A percentile compares a stretch with the other conserved stretches of the same genome.
These are phyloP conservation scores for Takashimella tepidaria DNA, from an alignment of 1,284 basidiomycete genomes.

Conservation along the genomic window DNA sequence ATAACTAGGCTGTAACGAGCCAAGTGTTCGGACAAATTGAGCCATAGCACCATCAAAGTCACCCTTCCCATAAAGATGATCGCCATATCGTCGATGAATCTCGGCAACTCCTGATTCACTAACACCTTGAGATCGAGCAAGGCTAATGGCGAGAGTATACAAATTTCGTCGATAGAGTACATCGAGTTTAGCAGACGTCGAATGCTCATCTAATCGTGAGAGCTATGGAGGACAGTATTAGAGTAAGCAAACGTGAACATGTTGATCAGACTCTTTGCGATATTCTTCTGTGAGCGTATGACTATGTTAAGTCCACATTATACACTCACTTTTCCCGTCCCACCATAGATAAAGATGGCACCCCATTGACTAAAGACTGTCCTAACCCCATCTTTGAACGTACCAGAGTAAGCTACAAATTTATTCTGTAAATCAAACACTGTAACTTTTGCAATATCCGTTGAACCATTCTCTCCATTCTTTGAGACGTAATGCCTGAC, in stretches of 20 bases:
- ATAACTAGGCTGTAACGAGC: slow-evolving; percentile 84
- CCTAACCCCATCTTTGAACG: slow-evolving; percentile 71
- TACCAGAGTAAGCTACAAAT: slow-evolving; percentile 74
- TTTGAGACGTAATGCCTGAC: slow-evolving; percentile 65
- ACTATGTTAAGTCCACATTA: not conserved
- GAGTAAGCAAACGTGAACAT: not conserved
- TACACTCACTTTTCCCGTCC: slow-evolving; percentile 65
- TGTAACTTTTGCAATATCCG: slow-evolving; percentile 77
- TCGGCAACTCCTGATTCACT: slow-evolving; percentile 71
- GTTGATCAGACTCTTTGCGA: no score
- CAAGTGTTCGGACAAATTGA: slow-evolving; percentile 87
- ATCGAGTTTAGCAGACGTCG: slow-evolving; percentile 71
- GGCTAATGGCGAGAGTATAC: slow-evolving; percentile 61
- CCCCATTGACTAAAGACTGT: slow-evolving; percentile 76
- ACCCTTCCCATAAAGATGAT: slow-evolving; percentile 82
- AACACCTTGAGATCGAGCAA: slow-evolving; percentile 71
- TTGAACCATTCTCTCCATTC: slow-evolving; percentile 18
- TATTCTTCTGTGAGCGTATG: no score
- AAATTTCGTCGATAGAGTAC: slow-evolving; percentile 72
- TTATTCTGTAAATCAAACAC: slow-evolving; percentile 93
- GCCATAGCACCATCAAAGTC: slow-evolving; percentile 91
- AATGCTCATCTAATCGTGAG: slow-evolving; percentile 67
- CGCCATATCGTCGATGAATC: slow-evolving; percentile 83
- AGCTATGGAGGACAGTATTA: slow-evolving; percentile 51
- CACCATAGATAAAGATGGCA: slow-evolving; percentile 67